phyloP scores from a whole-genome alignment of 129 eudicot species.

The Daucus carota region DH1_v3.0 NC_030383.2:13107501-13108000 shows the following conservation, averaged over 20 bases:
- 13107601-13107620: not conserved
- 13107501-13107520: not conserved
- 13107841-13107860: not conserved
- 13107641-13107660: not conserved
- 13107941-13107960: not conserved
- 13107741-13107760: not conserved
- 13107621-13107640: not conserved
- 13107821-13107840: not conserved
- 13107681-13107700: not conserved
- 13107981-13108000: slow-evolving; percentile 2
- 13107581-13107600: not conserved
- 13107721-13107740: not conserved
- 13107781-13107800: not conserved
- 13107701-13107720: not conserved
- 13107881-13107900: not conserved
- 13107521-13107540: not conserved
- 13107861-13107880: not conserved
- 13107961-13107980: not conserved
- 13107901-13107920: not conserved
- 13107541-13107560: not conserved
- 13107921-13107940: not conserved
- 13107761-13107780: not conserved
- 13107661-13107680: not conserved
- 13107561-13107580: not conserved
- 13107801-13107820: not conserved